Evolutionary conservation across 2,329 filamentous ascomycete species (phyloP).

Genomic region (Coniella lustricola): DNA sequence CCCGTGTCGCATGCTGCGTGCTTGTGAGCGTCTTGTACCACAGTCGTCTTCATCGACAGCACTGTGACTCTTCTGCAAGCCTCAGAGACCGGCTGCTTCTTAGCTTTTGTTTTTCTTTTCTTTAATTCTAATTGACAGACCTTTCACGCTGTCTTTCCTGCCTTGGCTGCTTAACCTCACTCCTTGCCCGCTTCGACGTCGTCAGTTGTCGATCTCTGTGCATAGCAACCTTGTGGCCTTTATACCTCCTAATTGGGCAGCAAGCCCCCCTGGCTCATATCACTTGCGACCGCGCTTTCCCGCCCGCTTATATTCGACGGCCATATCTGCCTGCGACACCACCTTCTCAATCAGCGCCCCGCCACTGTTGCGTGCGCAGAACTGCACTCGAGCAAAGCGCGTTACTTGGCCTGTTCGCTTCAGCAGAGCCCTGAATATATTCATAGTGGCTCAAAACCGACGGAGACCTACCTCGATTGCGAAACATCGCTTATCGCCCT

Average conservation of each 20-base stretch:
- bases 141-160: background rate
- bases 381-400: too few species aligned
- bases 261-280: conserved; percentile 2
- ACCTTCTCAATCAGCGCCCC: background rate
- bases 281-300: too few species aligned
- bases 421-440: too few species aligned
- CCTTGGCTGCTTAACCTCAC: background rate
- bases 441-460: too few species aligned
- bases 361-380: too few species aligned
- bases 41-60: conserved; percentile 16
- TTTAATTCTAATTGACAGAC: background rate
- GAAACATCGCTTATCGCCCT: too few species aligned
- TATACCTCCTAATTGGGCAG: background rate
- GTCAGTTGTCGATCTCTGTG: background rate
- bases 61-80: conserved; percentile 7
- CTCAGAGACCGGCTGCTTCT: background rate
- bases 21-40: background rate
- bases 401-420: too few species aligned
- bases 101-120: background rate
- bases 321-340: background rate
- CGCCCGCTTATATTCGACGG: background rate
- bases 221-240: background rate
- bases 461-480: too few species aligned
- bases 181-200: background rate
- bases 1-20: too few species aligned